These are phyloP conservation scores for Phanerochaete carnosa DNA, from an alignment of 768 basidiomycete species.

Conservation along the genomic window DNA sequence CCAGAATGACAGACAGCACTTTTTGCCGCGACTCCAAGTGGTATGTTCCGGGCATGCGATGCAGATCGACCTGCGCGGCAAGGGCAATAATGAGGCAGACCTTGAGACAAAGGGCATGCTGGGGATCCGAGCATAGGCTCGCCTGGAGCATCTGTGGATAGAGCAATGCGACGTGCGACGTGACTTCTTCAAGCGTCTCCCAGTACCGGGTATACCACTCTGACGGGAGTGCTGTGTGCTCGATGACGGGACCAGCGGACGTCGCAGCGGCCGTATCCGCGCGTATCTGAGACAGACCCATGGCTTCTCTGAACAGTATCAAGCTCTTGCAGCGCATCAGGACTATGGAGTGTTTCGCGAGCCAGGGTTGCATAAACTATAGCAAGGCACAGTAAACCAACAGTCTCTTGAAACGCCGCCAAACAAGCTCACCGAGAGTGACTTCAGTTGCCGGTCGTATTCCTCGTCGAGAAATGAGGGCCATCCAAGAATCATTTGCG, in stretches of 20 bases:
- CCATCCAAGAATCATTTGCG: constrained; percentile 16
- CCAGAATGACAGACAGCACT: constrained; percentile 18
- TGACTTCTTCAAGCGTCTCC: constrained; percentile 20
- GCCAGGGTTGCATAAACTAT: constrained; percentile 11
- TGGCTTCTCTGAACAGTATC: background rate
- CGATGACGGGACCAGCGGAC: constrained; percentile 1
- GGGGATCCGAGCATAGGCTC: constrained; percentile 17
- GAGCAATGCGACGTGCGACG: constrained; percentile 16
- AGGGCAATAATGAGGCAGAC: constrained; percentile 22
- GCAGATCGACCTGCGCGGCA: constrained; percentile 21
- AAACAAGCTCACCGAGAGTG: constrained; percentile 13
- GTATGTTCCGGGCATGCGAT: constrained; percentile 17
- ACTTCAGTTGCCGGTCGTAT: constrained; percentile 18
- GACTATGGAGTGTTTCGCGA: constrained; percentile 6
- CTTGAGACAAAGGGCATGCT: constrained; percentile 18
- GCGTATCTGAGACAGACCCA: constrained; percentile 10
- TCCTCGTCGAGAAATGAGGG: constrained; percentile 10
- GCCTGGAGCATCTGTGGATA: constrained; percentile 19
- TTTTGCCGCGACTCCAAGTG: constrained; percentile 21
- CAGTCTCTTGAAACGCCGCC: background rate
- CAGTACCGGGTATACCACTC: constrained; percentile 23
- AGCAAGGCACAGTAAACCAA: background rate
- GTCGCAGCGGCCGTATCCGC: constrained; percentile 8
- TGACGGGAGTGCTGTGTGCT: background rate
- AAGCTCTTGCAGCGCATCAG: constrained; percentile 4